Evolutionary conservation across 108 stramenopile genomes (phyloP).

Genomic region (Conticribra weissflogii): DNA sequence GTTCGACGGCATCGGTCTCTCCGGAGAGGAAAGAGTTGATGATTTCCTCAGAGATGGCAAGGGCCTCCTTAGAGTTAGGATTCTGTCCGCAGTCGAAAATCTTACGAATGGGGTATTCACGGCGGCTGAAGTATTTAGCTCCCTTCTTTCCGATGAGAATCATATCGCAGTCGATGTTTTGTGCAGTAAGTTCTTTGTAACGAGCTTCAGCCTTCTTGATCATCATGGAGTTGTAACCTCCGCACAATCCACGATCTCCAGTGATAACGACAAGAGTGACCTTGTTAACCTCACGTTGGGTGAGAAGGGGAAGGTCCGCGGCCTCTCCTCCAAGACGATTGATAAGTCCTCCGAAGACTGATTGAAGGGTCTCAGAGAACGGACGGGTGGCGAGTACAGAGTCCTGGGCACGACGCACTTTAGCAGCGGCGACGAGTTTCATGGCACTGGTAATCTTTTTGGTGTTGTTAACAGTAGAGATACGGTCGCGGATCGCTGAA

Average conservation of each 20-base stretch:
- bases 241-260: conserved; percentile 96
- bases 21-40: conserved; percentile 91
- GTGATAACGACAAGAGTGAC: conserved; percentile 90
- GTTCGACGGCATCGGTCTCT: conserved; percentile 93
- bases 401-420: conserved; percentile 97
- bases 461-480: conserved; percentile 87
- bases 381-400: conserved; percentile 95
- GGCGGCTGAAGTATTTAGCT: conserved; percentile 84
- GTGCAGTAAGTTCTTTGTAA: conserved; percentile 76
- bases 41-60: conserved; percentile 90
- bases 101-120: conserved; percentile 78
- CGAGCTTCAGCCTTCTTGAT: conserved; percentile 95
- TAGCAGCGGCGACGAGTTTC: conserved; percentile 98
- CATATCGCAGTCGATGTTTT: conserved; percentile 88
- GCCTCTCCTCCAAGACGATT: conserved; percentile 83
- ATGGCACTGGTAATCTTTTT: conserved; percentile 96
- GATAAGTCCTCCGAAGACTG: conserved; percentile 91
- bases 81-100: conserved; percentile 90
- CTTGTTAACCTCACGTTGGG: conserved; percentile 95
- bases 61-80: conserved; percentile 89
- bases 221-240: conserved; percentile 96
- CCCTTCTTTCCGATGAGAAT: conserved; percentile 94
- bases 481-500: conserved; percentile 91
- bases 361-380: conserved; percentile 95
- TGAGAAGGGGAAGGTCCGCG: conserved; percentile 92